phyloP scores from a whole-genome alignment of 371 early-diverging fungal genomes.

The Mucor plumbeus region DNA sequence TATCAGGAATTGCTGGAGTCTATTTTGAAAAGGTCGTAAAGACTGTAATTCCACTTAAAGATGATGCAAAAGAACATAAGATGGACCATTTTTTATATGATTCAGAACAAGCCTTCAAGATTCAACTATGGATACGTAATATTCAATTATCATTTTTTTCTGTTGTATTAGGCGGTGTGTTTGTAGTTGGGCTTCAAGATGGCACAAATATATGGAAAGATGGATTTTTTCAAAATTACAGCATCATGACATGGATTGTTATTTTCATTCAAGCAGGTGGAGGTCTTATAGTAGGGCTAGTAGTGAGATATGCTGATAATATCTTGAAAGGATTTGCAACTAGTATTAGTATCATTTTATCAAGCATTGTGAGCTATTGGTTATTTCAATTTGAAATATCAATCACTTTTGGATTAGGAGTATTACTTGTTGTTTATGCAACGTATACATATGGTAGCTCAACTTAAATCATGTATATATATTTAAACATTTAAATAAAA shows the following conservation, averaged over 20 bases:
- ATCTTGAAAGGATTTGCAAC: conserved; percentile 97
- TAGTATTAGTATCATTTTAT: conserved; percentile 91
- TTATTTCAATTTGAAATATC: conserved; percentile 75
- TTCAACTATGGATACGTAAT: conserved; percentile 87
- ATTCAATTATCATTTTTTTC: conserved; percentile 87
- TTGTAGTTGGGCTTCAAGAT: conserved; percentile 76
- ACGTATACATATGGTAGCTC: conserved; percentile 69
- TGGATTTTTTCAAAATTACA: conserved; percentile 94
- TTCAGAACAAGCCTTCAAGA: conserved; percentile 32
- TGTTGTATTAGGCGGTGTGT: conserved; percentile 66
- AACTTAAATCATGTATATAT: neutral
- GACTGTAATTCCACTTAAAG: conserved; percentile 38
- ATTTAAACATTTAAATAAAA: neutral
- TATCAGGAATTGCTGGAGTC: conserved; percentile 95
- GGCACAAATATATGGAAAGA: conserved; percentile 69
- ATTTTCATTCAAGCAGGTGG: conserved; percentile 90
- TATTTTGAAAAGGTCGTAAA: conserved; percentile 96
- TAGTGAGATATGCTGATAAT: conserved; percentile 94
- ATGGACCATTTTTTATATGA: neutral
- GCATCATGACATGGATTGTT: conserved; percentile 73
- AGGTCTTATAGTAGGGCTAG: conserved; percentile 92
- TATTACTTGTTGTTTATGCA: conserved; percentile 71
- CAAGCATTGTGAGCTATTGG: conserved; percentile 69
- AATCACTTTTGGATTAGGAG: conserved; percentile 69
- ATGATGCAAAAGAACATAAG: neutral